Conservation (phyloP, 352 stramenopile species). For the Blastocystis sp. region DNA sequence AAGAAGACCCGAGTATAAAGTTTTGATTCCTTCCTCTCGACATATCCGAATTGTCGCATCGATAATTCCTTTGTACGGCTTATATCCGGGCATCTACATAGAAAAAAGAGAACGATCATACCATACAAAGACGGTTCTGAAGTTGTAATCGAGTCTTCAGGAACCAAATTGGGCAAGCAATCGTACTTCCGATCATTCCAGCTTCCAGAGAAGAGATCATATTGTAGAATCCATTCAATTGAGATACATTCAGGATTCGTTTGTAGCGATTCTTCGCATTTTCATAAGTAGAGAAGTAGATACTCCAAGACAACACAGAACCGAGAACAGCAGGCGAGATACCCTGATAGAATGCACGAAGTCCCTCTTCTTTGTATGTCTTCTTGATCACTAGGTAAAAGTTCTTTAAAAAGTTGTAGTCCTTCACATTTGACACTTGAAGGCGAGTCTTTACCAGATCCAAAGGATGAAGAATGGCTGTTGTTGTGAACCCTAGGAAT, state of each 20-base stretch:
- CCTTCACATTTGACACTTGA: neutral
- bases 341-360: conserved; percentile 59
- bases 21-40: conserved; percentile 56
- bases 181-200: conserved; percentile 44
- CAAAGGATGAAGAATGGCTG: conserved; percentile 15
- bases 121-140: conserved; percentile 30
- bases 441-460: conserved; percentile 52
- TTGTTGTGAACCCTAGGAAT: conserved; percentile 38
- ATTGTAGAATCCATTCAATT: conserved; percentile 63
- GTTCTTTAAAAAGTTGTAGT: conserved; percentile 45
- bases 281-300: conserved; percentile 65
- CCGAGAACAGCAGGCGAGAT: conserved; percentile 41
- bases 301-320: conserved; percentile 56
- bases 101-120: neutral
- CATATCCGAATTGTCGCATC: conserved; percentile 39
- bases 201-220: conserved; percentile 64
- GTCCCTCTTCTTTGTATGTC: conserved; percentile 45
- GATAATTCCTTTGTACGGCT: conserved; percentile 41
- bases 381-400: conserved; percentile 21
- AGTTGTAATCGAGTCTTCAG: conserved; percentile 65
- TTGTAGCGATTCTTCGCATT: conserved; percentile 66
- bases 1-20: conserved; percentile 54
- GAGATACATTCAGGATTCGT: neutral
- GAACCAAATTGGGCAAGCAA: conserved; percentile 64
- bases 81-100: conserved; percentile 56